Evolutionary conservation across 148 eudicot genomes (phyloP).

Genomic region (Polygonum maritimum): DNA sequence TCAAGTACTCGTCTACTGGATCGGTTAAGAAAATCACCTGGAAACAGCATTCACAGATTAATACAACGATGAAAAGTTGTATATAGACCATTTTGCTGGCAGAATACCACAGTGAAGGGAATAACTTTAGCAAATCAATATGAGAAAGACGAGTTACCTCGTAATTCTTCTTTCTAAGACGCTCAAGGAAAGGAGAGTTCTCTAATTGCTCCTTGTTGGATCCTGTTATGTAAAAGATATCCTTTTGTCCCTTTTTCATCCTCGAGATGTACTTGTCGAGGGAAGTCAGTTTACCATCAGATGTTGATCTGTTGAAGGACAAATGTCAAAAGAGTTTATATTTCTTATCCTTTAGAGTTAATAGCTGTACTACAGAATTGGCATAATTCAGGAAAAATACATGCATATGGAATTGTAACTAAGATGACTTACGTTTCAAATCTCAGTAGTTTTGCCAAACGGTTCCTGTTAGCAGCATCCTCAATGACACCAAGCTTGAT

Average conservation of each 20-base stretch:
- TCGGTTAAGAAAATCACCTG: slow-evolving; percentile 96
- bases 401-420: not conserved
- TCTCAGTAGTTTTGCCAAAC: slow-evolving; percentile 89
- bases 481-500: slow-evolving; percentile 95
- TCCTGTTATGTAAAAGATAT: slow-evolving; percentile 93
- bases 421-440: slow-evolving; percentile 60
- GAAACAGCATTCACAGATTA: not conserved
- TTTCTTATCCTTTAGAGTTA: not conserved
- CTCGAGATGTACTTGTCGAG: slow-evolving; percentile 93
- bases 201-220: slow-evolving; percentile 90
- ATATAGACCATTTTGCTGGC: not conserved
- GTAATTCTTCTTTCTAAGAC: slow-evolving; percentile 76
- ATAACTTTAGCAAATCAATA: not conserved
- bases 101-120: not conserved
- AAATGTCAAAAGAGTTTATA: slow-evolving; percentile 11
- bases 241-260: slow-evolving; percentile 93
- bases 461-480: slow-evolving; percentile 96
- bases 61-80: not conserved
- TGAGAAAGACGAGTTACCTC: slow-evolving; percentile 40
- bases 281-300: slow-evolving; percentile 82
- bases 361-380: not conserved
- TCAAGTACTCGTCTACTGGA: slow-evolving; percentile 94
- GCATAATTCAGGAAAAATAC: not conserved
- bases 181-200: slow-evolving; percentile 98
- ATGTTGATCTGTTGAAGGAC: slow-evolving; percentile 45